Conservation (phyloP, 768 basidiomycete species). For the Psilocybe cyanescens region DNA sequence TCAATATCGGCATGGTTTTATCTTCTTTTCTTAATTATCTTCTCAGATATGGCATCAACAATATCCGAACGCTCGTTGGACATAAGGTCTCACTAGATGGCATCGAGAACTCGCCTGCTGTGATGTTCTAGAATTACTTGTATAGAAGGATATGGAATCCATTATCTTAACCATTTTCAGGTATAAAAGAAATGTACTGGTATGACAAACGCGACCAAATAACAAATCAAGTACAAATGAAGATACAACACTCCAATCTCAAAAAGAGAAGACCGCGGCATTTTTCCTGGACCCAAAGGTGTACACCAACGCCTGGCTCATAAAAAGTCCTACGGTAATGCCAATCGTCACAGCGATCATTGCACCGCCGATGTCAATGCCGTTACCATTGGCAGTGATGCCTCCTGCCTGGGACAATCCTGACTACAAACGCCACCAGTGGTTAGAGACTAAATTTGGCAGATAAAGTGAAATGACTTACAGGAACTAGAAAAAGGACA, state of each 20-base stretch:
- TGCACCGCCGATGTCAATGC: slow-evolving; percentile 83
- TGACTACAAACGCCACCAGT: slow-evolving; percentile 48
- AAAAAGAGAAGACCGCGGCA: slow-evolving; percentile 87
- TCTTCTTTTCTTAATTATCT: slow-evolving; percentile 2
- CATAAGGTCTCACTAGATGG: slow-evolving; percentile 94
- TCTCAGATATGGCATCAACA: slow-evolving; percentile 91
- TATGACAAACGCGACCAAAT: not conserved
- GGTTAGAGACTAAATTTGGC: not conserved
- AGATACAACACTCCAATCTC: slow-evolving; percentile 16
- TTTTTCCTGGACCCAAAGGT: slow-evolving; percentile 85
- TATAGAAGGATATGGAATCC: not conserved
- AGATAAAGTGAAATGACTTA: slow-evolving; percentile 38
- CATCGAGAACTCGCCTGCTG: slow-evolving; percentile 88
- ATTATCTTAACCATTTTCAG: not conserved
- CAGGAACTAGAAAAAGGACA: slow-evolving; percentile 85
- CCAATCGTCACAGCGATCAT: slow-evolving; percentile 93
- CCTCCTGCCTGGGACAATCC: slow-evolving; percentile 88
- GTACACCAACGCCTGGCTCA: slow-evolving; percentile 86
- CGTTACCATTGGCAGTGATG: slow-evolving; percentile 78
- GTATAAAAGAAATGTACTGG: not conserved
- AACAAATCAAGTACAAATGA: not conserved
- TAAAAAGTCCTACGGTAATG: slow-evolving; percentile 88
- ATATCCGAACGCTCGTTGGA: slow-evolving; percentile 95
- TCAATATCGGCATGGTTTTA: not conserved
- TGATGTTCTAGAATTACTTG: slow-evolving; percentile 71